A percentile compares a stretch with the other conserved stretches of the same genome.
phyloP scores from a whole-genome alignment of 345 rosid species.

The Rubroshorea leprosula region DNA sequence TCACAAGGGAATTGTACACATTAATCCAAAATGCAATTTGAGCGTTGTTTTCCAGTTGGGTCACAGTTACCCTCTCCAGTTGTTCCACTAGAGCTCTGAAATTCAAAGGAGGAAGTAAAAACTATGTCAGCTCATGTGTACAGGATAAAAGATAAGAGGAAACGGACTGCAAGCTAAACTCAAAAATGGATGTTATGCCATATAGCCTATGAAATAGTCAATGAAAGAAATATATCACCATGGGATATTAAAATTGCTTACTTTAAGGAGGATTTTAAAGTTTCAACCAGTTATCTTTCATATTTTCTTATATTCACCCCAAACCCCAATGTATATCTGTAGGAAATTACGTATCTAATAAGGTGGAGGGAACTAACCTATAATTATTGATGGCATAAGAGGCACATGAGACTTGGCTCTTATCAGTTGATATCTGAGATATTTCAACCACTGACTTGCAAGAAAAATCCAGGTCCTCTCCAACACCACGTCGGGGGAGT shows the following conservation, averaged over 20 bases:
- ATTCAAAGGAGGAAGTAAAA: constrained; percentile 16
- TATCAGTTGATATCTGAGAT: constrained; percentile 69
- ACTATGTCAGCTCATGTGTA: not conserved
- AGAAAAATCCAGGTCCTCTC: constrained; percentile 56
- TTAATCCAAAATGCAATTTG: constrained; percentile 86
- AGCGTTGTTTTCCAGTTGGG: constrained; percentile 54
- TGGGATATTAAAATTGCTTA: too few relatives aligned
- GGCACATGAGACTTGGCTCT: constrained; percentile 54
- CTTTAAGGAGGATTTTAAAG: not conserved
- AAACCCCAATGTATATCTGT: too few relatives aligned
- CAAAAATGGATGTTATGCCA: too few relatives aligned
- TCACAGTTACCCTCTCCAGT: constrained; percentile 58
- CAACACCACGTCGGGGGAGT: constrained; percentile 40
- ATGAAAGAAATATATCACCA: too few relatives aligned
- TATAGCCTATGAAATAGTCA: too few relatives aligned
- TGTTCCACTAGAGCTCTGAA: constrained; percentile 82
- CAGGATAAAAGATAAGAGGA: not conserved
- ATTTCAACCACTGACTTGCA: constrained; percentile 68
- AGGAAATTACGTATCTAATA: not conserved
- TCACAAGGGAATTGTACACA: constrained; percentile 80
- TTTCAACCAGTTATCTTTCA: too few relatives aligned
- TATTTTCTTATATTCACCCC: too few relatives aligned
- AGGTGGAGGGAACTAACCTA: constrained; percentile 36
- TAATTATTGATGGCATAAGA: constrained; percentile 70
- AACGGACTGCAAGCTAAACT: not conserved